phyloP scores from a whole-genome alignment of 179 eudicot species.

The Amaranthus tricolor region DNA sequence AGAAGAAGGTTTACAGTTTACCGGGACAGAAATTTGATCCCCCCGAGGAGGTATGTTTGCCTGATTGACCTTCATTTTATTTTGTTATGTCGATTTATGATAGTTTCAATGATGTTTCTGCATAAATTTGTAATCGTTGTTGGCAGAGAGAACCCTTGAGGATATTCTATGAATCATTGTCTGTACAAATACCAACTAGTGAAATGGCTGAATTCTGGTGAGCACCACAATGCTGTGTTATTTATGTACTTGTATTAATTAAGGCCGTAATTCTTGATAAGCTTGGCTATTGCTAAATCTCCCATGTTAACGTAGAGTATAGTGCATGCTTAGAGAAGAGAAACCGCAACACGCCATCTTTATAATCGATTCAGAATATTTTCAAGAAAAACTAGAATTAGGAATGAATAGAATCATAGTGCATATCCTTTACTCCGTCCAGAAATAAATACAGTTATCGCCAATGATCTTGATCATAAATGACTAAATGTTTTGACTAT shows the following conservation, averaged over 20 bases:
- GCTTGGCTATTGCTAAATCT: background rate
- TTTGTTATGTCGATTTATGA: background rate
- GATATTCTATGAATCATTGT: constrained; percentile 85
- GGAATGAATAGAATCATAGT: background rate
- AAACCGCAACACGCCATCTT: too few species aligned
- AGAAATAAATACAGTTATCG: background rate
- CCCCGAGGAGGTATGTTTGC: constrained; percentile 65
- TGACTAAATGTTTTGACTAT: background rate
- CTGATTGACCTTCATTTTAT: background rate
- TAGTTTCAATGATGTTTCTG: background rate
- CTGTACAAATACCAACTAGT: constrained; percentile 86
- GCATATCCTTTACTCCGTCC: background rate
- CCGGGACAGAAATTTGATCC: constrained; percentile 74
- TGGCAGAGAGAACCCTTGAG: constrained; percentile 87
- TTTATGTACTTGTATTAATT: background rate
- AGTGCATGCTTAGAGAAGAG: background rate
- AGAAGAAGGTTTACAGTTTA: constrained; percentile 66
- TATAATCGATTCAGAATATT: background rate
- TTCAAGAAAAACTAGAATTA: background rate
- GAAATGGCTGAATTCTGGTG: constrained; percentile 99
- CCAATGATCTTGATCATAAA: background rate
- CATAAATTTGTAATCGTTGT: constrained; percentile 12
- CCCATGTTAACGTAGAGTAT: background rate
- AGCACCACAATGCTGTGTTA: constrained; percentile 18
- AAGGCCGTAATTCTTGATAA: background rate